phyloP scores from a whole-genome alignment of 78 protist species.

The Dictyostelium firmibasis region DNA sequence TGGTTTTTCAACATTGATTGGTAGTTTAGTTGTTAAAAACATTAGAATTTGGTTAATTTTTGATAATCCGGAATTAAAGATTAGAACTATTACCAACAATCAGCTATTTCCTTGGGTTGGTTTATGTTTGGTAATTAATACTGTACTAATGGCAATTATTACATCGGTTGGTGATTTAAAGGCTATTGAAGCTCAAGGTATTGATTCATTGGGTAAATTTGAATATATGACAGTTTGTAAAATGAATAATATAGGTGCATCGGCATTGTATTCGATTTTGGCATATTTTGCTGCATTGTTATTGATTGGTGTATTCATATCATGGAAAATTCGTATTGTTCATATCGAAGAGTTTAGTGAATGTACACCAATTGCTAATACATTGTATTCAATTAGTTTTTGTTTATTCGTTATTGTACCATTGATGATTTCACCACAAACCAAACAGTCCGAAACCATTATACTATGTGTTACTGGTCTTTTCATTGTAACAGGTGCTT shows the following conservation, averaged over 20 bases:
- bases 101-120: conserved; percentile 58
- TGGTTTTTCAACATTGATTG: conserved; percentile 43
- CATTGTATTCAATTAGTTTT: conserved; percentile 12
- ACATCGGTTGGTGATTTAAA: background rate
- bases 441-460: conserved; percentile 1
- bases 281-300: conserved; percentile 10
- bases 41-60: conserved; percentile 57
- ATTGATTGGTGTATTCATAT: conserved; percentile 40
- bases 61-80: conserved; percentile 34
- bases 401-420: conserved; percentile 12
- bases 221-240: conserved; percentile 29
- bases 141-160: conserved; percentile 3
- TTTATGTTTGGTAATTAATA: background rate
- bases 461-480: conserved; percentile 16
- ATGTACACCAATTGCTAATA: background rate
- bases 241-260: background rate
- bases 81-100: conserved; percentile 24
- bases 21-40: conserved; percentile 50
- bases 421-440: conserved; percentile 44
- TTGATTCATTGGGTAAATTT: background rate
- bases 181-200: background rate
- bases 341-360: conserved; percentile 67
- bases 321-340: conserved; percentile 65
- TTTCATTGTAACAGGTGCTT: background rate
- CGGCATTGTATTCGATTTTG: conserved; percentile 1